Percentiles rank a stretch among this genome's conserved stretches.
These are phyloP conservation scores for Rhododendron simsii DNA, from an alignment of 148 eudicot genomes.

Conservation along the genomic window DNA sequence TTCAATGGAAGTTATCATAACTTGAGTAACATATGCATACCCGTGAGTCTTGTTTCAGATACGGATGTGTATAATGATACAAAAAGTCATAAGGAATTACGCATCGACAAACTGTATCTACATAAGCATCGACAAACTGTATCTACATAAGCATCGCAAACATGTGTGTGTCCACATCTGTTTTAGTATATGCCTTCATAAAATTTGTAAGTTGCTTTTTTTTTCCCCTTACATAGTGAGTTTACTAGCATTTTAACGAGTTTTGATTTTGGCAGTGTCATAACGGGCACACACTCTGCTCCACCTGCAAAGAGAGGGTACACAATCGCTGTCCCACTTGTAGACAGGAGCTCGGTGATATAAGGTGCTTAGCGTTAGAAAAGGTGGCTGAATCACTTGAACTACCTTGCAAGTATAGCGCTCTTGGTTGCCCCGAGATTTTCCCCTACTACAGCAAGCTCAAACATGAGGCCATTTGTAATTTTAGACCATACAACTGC, in stretches of 20 bases:
- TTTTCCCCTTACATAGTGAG: background rate
- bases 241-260: slow-evolving; percentile 6
- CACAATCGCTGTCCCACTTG: slow-evolving; percentile 89
- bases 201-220: background rate
- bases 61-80: background rate
- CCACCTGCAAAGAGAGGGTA: slow-evolving; percentile 74
- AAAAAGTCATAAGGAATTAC: background rate
- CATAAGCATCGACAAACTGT: background rate
- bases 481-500: slow-evolving; percentile 81
- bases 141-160: background rate
- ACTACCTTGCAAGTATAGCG: slow-evolving; percentile 68
- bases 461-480: slow-evolving; percentile 71
- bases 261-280: slow-evolving; percentile 50
- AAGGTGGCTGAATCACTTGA: slow-evolving; percentile 88
- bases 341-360: slow-evolving; percentile 82
- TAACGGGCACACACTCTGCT: slow-evolving; percentile 86
- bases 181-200: background rate
- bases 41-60: background rate
- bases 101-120: background rate
- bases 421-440: slow-evolving; percentile 81
- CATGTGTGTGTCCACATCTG: background rate
- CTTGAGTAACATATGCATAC: background rate
- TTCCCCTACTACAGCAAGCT: slow-evolving; percentile 84
- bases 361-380: slow-evolving; percentile 81
- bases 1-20: background rate